Conservation (phyloP, 768 basidiomycete species). For the Amylocystis lapponica region DNA sequence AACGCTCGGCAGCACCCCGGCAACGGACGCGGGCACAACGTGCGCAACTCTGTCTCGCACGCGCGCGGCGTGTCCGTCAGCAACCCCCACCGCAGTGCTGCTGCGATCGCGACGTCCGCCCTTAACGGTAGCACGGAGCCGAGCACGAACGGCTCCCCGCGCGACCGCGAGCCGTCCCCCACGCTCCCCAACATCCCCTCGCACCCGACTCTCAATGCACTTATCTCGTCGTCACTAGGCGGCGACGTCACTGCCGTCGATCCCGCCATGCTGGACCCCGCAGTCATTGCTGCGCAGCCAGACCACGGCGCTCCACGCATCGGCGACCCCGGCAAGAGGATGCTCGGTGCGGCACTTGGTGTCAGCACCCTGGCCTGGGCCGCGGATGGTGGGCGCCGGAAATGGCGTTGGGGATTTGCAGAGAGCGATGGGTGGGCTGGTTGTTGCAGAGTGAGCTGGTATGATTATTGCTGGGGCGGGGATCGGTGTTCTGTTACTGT, state of each 20-base stretch:
- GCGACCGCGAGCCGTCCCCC: conserved; percentile 70
- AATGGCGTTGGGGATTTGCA: conserved; percentile 58
- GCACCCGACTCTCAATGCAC: conserved; percentile 79
- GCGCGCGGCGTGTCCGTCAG: conserved; percentile 22
- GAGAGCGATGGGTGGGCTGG: conserved; percentile 69
- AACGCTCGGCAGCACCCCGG: conserved; percentile 64
- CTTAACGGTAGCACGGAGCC: conserved; percentile 25
- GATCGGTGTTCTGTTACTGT: too few species aligned
- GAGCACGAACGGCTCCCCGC: conserved; percentile 15
- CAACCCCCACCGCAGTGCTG: conserved; percentile 18
- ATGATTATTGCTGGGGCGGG: background rate
- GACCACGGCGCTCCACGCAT: conserved; percentile 67
- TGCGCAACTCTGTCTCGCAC: conserved; percentile 37
- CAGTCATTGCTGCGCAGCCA: conserved; percentile 54
- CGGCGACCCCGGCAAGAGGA: conserved; percentile 84
- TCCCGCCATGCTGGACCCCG: conserved; percentile 52
- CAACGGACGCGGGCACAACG: conserved; percentile 66
- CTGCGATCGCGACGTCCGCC: conserved; percentile 10
- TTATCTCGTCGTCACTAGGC: conserved; percentile 71
- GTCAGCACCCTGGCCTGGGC: conserved; percentile 75
- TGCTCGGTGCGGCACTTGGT: conserved; percentile 83
- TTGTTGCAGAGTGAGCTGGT: conserved; percentile 60
- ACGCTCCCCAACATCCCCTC: conserved; percentile 76
- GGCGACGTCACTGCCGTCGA: conserved; percentile 43
- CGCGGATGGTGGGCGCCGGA: conserved; percentile 54